Conservation (phyloP, 2,329 filamentous ascomycete genomes). For the Rachicladosporium sp. region DNA sequence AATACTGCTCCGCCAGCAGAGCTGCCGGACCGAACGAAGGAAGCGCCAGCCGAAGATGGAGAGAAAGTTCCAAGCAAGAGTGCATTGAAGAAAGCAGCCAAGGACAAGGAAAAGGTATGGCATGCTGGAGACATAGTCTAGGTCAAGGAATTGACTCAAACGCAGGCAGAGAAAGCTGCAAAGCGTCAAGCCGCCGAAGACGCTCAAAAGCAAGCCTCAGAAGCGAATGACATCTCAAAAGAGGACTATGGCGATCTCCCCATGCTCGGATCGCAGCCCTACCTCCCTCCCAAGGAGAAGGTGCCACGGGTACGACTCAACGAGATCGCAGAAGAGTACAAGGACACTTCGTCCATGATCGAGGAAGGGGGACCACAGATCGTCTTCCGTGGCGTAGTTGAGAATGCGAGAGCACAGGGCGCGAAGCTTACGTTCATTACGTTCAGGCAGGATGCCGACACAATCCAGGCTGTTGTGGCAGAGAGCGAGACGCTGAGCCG, state of each 20-base stretch:
- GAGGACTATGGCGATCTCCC: slow-evolving; percentile 69
- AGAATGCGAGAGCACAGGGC: slow-evolving; percentile 77
- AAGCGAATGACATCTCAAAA: slow-evolving; percentile 51
- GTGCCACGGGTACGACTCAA: slow-evolving; percentile 48
- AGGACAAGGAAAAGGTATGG: slow-evolving; percentile 74
- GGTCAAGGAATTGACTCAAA: slow-evolving; percentile 1
- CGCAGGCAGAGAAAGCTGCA: slow-evolving; percentile 48
- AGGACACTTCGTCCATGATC: slow-evolving; percentile 40
- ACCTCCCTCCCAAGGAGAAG: slow-evolving; percentile 35
- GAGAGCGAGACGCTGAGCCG: slow-evolving; percentile 51
- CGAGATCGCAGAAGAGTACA: slow-evolving; percentile 48
- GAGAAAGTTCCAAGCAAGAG: slow-evolving; percentile 56
- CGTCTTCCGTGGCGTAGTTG: slow-evolving; percentile 66
- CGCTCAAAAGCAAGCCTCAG: slow-evolving; percentile 52
- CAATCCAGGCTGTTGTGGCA: slow-evolving; percentile 68
- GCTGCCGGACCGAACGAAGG: slow-evolving; percentile 2
- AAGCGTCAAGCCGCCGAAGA: slow-evolving; percentile 58
- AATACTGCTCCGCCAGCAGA: background rate
- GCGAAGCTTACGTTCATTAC: slow-evolving; percentile 88
- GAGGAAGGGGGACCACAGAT: slow-evolving; percentile 42
- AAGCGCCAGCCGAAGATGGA: slow-evolving; percentile 13
- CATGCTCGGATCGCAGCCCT: slow-evolving; percentile 41
- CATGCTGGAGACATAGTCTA: background rate
- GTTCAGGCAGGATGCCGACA: slow-evolving; percentile 62
- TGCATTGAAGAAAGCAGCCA: slow-evolving; percentile 74